Percentiles rank a stretch among this genome's conserved stretches.
These are phyloP conservation scores for Arthrobotrys sinensis DNA, from an alignment of 2,329 filamentous ascomycete genomes.

Conservation along the genomic window DNA sequence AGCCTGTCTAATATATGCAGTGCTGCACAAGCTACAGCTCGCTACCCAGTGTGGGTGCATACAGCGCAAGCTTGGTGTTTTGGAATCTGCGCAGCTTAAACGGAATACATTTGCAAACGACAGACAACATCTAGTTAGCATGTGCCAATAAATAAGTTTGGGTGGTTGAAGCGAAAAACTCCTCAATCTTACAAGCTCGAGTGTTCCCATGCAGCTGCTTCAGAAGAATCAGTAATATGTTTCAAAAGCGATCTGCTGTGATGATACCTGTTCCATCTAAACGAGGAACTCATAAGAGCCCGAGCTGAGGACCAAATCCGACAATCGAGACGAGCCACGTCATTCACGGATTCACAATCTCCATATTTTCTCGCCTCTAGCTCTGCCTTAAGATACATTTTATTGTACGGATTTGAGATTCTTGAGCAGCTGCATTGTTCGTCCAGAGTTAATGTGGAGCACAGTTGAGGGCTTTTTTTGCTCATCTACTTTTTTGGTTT, in stretches of 20 bases:
- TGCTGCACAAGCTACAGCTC: slow-evolving; percentile 54
- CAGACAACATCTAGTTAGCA: slow-evolving; percentile 42
- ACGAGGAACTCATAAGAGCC: slow-evolving; percentile 31
- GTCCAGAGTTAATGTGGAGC: slow-evolving; percentile 47
- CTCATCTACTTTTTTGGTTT: slow-evolving; percentile 21
- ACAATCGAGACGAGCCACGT: slow-evolving; percentile 44
- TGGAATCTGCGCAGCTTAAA: slow-evolving; percentile 49
- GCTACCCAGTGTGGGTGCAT: slow-evolving; percentile 37
- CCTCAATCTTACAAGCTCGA: slow-evolving; percentile 24
- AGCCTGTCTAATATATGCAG: slow-evolving; percentile 43
- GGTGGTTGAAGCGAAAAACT: slow-evolving; percentile 48
- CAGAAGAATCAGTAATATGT: slow-evolving; percentile 54
- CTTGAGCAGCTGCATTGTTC: slow-evolving; percentile 49
- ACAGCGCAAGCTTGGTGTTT: slow-evolving; percentile 50
- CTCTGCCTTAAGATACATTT: slow-evolving; percentile 15
- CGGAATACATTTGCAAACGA: slow-evolving; percentile 40
- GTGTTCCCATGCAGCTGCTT: slow-evolving; percentile 48
- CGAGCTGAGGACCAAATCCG: slow-evolving; percentile 30
- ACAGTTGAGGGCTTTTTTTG: slow-evolving; percentile 56
- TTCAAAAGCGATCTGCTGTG: slow-evolving; percentile 58
- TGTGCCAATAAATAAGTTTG: slow-evolving; percentile 38
- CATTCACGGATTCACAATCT: slow-evolving; percentile 39
- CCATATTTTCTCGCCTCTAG: slow-evolving; percentile 21
- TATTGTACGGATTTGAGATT: slow-evolving; percentile 22
- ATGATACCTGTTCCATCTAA: slow-evolving; percentile 53